Conservation (phyloP, 2,329 filamentous ascomycete species). For the Rachicladosporium sp. region DNA sequence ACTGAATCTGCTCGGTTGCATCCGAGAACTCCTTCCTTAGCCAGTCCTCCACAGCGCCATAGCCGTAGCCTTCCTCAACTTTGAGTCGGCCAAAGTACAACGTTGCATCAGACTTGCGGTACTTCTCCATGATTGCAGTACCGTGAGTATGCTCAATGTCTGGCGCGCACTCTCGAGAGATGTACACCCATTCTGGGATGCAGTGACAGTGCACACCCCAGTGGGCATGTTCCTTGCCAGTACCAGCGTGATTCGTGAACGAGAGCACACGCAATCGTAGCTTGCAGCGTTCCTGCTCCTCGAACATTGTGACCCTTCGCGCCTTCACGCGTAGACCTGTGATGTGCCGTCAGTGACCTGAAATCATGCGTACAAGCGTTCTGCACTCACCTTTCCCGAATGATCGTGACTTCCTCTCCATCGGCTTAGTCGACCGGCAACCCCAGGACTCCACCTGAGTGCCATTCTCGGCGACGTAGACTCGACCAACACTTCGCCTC, state of each 20-base stretch:
- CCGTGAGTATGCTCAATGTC: conserved; percentile 11
- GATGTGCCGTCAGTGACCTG: too few relatives aligned
- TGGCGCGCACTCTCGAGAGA: conserved; percentile 6
- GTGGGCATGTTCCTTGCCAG: conserved; percentile 3
- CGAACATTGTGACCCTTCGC: too few relatives aligned
- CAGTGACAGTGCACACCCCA: conserved; percentile 13
- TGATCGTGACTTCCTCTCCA: too few relatives aligned
- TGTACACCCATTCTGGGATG: conserved; percentile 14
- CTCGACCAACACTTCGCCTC: conserved; percentile 6
- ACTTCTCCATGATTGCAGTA: conserved; percentile 11
- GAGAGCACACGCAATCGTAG: conserved; percentile 10
- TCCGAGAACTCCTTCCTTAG: conserved; percentile 10
- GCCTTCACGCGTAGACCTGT: too few relatives aligned
- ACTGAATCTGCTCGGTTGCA: conserved; percentile 8
- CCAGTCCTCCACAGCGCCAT: conserved; percentile 10
- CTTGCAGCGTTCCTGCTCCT: conserved; percentile 4
- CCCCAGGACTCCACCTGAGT: conserved; percentile 11
- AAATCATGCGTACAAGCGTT: too few relatives aligned
- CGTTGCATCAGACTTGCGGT: conserved; percentile 12
- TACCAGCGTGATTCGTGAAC: conserved; percentile 13
- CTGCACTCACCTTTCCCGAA: too few relatives aligned
- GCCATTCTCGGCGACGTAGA: conserved; percentile 6
- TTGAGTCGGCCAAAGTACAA: conserved; percentile 12
- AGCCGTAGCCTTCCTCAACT: conserved; percentile 13
- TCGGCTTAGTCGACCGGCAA: conserved; percentile 7